phyloP scores from a whole-genome alignment of 1,284 basidiomycete species.

The Crucibulum cyathiforme region DNA sequence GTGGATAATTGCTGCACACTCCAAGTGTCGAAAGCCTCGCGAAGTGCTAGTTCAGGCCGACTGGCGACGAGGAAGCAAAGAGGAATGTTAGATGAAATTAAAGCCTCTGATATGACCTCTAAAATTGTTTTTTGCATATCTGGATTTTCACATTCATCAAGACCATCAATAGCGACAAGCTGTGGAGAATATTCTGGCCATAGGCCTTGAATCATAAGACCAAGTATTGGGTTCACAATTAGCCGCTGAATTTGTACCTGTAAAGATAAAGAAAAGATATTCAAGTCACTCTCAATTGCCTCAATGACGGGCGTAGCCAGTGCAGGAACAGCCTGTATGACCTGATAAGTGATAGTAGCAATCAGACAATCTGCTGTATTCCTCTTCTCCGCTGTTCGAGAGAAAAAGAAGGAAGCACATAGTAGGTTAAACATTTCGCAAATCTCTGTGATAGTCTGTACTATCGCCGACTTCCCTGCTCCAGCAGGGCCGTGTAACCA shows the following conservation, averaged over 20 bases:
- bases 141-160: slow-evolving; percentile 9
- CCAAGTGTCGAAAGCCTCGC: neutral
- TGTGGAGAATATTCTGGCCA: neutral
- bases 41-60: slow-evolving; percentile 8
- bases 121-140: slow-evolving; percentile 4
- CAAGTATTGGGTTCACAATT: neutral
- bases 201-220: neutral
- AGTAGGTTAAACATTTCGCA: neutral
- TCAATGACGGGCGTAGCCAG: slow-evolving; percentile 2
- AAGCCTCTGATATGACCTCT: neutral
- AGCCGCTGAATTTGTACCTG: neutral
- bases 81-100: neutral
- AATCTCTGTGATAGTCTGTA: neutral
- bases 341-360: neutral
- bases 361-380: neutral
- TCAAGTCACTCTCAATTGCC: neutral
- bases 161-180: slow-evolving; percentile 6
- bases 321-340: neutral
- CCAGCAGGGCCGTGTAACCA: neutral
- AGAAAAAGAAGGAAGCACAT: neutral
- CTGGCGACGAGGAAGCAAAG: slow-evolving; percentile 9
- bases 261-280: neutral
- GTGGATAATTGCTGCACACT: neutral
- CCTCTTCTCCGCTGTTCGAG: neutral
- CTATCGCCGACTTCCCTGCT: neutral